Evolutionary conservation across 805 yeast genomes (phyloP), one percentile per base, ranked within the genome.

Genomic region (Metschnikowia picachoensis): DNA sequence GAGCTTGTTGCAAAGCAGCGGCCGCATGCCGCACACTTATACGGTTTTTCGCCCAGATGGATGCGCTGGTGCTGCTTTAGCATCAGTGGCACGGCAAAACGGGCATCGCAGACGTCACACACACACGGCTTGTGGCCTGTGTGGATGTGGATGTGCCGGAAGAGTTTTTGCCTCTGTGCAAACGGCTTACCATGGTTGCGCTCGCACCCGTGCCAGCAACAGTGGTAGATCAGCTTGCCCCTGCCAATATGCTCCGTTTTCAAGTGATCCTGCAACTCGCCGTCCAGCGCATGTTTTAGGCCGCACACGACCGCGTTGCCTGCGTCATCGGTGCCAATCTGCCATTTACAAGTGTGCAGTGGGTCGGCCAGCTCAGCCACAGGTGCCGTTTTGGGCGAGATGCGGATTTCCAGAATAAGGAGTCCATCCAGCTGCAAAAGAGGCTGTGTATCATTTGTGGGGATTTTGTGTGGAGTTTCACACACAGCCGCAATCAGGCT

Each of bases 31-130:
- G 75, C 70, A 64, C 99, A 92, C 43, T 64, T 64, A 62, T 76
- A 90, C 1, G 98, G 98, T 59, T 82, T 86, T 57, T 90, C 97
- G 2, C 97, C 97, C 1, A 92, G 81, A 62, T 92, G 98, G 3
- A 79, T 82, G 43, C 97, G 72, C 70, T 77, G 64, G 65, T 94
- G 99, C 65, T 89, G 96, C 36, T 76, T 75, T 37, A 94, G 71
- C 76, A 85, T 85, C 30, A 84, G 70, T 41, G 85, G 87, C 36
- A 86, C 87, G 5, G 95, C 87, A 64, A 92, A 90, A 11, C 72
- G 62, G 46, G 83, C 80, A 2, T 79, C 75, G 62, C 99, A 94
- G 0, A 75, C 60, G 0, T 68, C 58, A 66, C 99, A 94, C 48
- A 73, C 71, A 62, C 77, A 85, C 0, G 97, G 97, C 60, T 84